Percentiles rank a stretch among this genome's conserved stretches.
Evolutionary conservation across 1,284 basidiomycete genomes (phyloP).

Genomic region (Microbotryum saponariae): DNA sequence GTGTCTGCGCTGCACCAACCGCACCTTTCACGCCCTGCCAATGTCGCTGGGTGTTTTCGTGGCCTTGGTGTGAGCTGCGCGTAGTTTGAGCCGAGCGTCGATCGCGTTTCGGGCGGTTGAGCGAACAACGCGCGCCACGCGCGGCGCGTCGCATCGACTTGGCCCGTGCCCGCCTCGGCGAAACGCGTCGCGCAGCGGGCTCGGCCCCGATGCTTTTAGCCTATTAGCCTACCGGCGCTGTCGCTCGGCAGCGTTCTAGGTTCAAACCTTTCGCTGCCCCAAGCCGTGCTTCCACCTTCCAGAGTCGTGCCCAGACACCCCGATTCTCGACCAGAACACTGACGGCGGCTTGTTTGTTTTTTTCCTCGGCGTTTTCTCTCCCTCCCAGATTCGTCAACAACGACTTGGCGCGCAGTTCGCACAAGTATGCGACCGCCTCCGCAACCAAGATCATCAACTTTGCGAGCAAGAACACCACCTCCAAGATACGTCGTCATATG

Average conservation of each 20-base stretch:
- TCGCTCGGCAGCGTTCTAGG: neutral
- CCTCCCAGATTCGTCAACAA: constrained; percentile 21
- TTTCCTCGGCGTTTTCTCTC: neutral
- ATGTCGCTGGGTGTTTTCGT: no score
- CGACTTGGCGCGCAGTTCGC: constrained; percentile 17
- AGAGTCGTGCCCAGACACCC: neutral
- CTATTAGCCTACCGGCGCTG: neutral
- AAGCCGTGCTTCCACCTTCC: neutral
- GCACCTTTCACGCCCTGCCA: no score
- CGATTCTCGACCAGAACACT: neutral
- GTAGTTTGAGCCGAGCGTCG: no score
- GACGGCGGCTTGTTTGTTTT: neutral
- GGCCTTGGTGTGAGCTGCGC: no score
- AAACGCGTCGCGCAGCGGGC: no score
- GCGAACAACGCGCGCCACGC: no score
- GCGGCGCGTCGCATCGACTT: no score
- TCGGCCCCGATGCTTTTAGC: no score
- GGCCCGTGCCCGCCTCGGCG: no score
- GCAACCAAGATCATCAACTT: constrained; percentile 16
- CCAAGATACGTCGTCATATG: constrained; percentile 6
- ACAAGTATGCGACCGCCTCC: constrained; percentile 11
- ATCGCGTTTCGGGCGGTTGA: no score
- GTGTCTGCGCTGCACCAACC: no score
- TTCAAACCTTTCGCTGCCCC: neutral
- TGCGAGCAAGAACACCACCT: constrained; percentile 15